A percentile compares a stretch with the other conserved stretches of the same genome.
These are phyloP conservation scores for Myriosclerotinia duriaeana DNA, from an alignment of 2,329 filamentous ascomycete species.

Conservation along the genomic window DNA sequence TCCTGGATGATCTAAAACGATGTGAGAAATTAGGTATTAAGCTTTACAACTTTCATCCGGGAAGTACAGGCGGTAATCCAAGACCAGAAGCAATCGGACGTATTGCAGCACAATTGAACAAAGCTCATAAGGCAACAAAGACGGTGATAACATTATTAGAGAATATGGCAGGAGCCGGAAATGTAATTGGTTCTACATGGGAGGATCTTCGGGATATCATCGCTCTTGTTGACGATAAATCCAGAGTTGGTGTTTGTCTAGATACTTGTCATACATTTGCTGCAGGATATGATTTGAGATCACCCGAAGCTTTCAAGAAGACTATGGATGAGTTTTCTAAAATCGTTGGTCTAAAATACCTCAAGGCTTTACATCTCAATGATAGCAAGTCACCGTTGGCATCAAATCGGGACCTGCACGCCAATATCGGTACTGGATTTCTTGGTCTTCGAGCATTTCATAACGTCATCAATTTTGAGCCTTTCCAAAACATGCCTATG, in stretches of 20 bases:
- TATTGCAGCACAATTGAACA: conserved; percentile 80
- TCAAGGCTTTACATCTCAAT: conserved; percentile 87
- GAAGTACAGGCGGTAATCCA: conserved; percentile 69
- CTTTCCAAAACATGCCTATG: conserved; percentile 79
- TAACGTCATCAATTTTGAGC: conserved; percentile 78
- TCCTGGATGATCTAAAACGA: conserved; percentile 82
- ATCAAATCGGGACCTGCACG: conserved; percentile 84
- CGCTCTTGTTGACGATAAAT: conserved; percentile 72
- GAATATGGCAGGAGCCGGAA: conserved; percentile 91
- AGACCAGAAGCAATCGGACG: conserved; percentile 70
- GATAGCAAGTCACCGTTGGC: conserved; percentile 88
- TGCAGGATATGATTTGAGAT: conserved; percentile 84
- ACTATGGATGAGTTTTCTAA: conserved; percentile 77
- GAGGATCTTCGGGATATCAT: conserved; percentile 88
- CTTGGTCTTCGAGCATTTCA: conserved; percentile 88
- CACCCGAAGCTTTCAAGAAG: conserved; percentile 67
- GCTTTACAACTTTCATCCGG: conserved; percentile 98
- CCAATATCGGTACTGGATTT: conserved; percentile 95
- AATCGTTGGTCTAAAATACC: conserved; percentile 73
- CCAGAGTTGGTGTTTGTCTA: conserved; percentile 86
- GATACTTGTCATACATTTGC: conserved; percentile 98
- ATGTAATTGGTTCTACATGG: conserved; percentile 81
- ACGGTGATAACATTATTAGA: conserved; percentile 83
- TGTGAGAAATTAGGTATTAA: conserved; percentile 83
- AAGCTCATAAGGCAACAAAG: conserved; percentile 72